Conservation (phyloP, 2,329 filamentous ascomycete species). For the Aspergillus transmontanensis region DNA sequence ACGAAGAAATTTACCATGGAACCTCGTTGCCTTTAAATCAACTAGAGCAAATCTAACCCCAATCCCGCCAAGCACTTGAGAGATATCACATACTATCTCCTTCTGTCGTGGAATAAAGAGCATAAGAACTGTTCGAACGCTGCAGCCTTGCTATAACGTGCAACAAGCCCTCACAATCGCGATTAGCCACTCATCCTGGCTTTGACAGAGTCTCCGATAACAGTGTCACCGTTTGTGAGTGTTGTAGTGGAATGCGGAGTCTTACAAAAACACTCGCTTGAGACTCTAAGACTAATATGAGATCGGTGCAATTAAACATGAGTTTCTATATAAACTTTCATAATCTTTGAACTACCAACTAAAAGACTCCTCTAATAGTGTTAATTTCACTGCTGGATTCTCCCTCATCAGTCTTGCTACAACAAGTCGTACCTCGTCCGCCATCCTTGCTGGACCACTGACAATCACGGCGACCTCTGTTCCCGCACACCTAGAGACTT, state of each 20-base stretch:
- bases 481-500: neutral
- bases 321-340: neutral
- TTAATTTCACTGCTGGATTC: neutral
- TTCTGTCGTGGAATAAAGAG: too few relatives aligned
- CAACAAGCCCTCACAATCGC: neutral
- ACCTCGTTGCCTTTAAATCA: neutral
- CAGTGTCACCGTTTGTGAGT: neutral
- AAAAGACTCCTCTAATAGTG: constrained; percentile 7
- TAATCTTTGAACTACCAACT: neutral
- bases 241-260: too few relatives aligned
- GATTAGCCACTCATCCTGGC: neutral
- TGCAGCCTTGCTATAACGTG: neutral
- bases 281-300: neutral
- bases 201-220: neutral
- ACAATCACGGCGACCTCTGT: neutral
- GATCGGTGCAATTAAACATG: neutral
- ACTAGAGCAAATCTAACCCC: neutral
- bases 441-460: constrained; percentile 4
- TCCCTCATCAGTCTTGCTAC: neutral
- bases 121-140: neutral
- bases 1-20: neutral
- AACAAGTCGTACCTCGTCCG: constrained; percentile 4
- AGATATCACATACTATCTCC: neutral
- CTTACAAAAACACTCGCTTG: neutral
- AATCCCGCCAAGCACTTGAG: neutral